Evolutionary conservation across 2,329 filamentous ascomycete genomes (phyloP).

Genomic region (Lanzia echinophila): DNA sequence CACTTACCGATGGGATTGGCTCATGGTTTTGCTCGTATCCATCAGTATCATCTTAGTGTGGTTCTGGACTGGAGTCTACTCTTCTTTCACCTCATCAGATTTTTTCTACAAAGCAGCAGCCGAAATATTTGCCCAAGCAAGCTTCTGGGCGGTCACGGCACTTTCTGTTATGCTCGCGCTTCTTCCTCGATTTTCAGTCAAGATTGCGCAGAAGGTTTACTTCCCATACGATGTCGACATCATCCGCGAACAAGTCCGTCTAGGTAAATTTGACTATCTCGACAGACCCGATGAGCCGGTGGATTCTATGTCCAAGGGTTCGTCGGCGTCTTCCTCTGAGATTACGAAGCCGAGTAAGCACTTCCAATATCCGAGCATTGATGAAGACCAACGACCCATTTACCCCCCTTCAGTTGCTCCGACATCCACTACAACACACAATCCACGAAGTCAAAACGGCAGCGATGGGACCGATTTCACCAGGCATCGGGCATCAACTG

Average conservation of each 20-base stretch:
- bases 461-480: conserved; percentile 94
- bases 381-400: conserved; percentile 86
- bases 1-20: conserved; percentile 96
- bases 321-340: conserved; percentile 54
- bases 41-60: conserved; percentile 85
- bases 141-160: conserved; percentile 81
- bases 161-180: conserved; percentile 76
- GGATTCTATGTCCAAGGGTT: conserved; percentile 35
- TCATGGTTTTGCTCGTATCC: conserved; percentile 74
- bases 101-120: conserved; percentile 72
- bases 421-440: conserved; percentile 69
- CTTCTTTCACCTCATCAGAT: conserved; percentile 42
- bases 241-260: conserved; percentile 81
- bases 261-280: conserved; percentile 75
- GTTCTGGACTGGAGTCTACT: conserved; percentile 91
- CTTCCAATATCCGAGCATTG: conserved; percentile 55
- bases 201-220: conserved; percentile 88
- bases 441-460: conserved; percentile 75
- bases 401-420: conserved; percentile 84
- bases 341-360: conserved; percentile 43
- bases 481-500: conserved; percentile 54
- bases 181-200: conserved; percentile 80
- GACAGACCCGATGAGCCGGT: conserved; percentile 27
- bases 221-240: conserved; percentile 92
- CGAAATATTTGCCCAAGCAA: conserved; percentile 72